phyloP scores from a whole-genome alignment of 108 stramenopile species.

The Pseudonitzschia multiseries region DNA sequence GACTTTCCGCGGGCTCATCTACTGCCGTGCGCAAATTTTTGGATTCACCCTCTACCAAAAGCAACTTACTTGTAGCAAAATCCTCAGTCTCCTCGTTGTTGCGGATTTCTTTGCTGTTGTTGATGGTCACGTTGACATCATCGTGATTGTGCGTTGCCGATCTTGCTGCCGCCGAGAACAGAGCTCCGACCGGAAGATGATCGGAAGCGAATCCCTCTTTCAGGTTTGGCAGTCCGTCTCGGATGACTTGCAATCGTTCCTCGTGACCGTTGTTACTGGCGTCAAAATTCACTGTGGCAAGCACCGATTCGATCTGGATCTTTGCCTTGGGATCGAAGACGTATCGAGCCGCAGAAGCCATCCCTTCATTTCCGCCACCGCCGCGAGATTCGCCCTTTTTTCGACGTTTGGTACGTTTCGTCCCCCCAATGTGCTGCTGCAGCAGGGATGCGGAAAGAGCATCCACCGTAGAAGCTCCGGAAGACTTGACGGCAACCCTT shows the following conservation, averaged over 20 bases:
- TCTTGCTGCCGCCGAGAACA: slow-evolving; percentile 23
- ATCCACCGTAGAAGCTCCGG: neutral
- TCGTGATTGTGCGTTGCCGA: neutral
- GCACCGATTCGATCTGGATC: slow-evolving; percentile 30
- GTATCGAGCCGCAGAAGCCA: neutral
- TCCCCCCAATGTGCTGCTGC: neutral
- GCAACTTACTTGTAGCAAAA: too few species aligned
- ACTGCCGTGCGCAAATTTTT: too few species aligned
- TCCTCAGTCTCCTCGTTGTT: too few species aligned
- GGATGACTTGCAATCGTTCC: slow-evolving; percentile 26
- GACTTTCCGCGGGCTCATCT: too few species aligned
- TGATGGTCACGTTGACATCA: neutral
- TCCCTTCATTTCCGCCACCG: neutral
- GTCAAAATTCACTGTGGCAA: slow-evolving; percentile 32
- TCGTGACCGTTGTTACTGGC: neutral
- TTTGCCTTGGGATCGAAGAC: neutral
- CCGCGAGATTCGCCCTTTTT: slow-evolving; percentile 20
- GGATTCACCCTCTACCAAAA: too few species aligned
- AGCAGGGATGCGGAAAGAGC: neutral
- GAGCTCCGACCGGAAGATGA: slow-evolving; percentile 49
- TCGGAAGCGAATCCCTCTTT: slow-evolving; percentile 50
- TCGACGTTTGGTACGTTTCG: slow-evolving; percentile 10
- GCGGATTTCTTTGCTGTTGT: too few species aligned
- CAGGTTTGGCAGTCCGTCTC: slow-evolving; percentile 40
- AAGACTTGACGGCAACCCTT: neutral